These are phyloP conservation scores for Lenwebbia sp. DNA, from an alignment of 345 rosid genomes.

Conservation along the genomic window DNA sequence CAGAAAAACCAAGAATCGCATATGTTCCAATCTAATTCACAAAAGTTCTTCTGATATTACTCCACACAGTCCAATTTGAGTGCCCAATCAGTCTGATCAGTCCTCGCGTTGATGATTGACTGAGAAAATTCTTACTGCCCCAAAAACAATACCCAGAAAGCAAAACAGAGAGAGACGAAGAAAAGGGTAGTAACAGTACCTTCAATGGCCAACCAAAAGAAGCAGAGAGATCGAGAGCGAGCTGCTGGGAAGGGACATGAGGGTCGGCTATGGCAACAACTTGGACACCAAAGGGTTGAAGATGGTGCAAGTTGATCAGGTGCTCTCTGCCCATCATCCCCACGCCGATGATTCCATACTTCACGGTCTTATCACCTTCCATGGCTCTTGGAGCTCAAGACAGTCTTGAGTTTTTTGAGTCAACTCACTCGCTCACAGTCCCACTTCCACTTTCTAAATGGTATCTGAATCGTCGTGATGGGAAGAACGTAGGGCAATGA, in stretches of 20 bases:
- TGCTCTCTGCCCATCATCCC: constrained; percentile 99
- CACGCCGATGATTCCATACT: constrained; percentile 78
- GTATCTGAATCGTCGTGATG: background rate
- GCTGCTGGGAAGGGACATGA: constrained; percentile 60
- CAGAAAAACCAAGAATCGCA: background rate
- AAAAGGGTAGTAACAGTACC: constrained; percentile 14
- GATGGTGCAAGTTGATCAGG: constrained; percentile 79
- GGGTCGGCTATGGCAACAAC: constrained; percentile 83
- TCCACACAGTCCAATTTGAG: background rate
- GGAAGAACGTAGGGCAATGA: background rate
- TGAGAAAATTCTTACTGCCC: background rate
- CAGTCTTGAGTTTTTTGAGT: background rate
- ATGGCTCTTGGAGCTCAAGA: background rate
- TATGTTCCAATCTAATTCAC: background rate
- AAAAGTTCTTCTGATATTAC: background rate
- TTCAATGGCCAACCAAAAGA: constrained; percentile 56
- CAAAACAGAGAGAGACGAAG: background rate
- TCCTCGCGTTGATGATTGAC: background rate
- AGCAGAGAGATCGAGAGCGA: constrained; percentile 41
- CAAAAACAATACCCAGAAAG: background rate
- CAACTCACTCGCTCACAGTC: background rate
- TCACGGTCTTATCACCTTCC: constrained; percentile 3
- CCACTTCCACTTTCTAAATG: background rate
- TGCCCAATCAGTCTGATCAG: background rate
- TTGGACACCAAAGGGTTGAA: constrained; percentile 43